These are phyloP conservation scores for Spongospora subterranea DNA, from an alignment of 208 protist species.

Conservation along the genomic window DNA sequence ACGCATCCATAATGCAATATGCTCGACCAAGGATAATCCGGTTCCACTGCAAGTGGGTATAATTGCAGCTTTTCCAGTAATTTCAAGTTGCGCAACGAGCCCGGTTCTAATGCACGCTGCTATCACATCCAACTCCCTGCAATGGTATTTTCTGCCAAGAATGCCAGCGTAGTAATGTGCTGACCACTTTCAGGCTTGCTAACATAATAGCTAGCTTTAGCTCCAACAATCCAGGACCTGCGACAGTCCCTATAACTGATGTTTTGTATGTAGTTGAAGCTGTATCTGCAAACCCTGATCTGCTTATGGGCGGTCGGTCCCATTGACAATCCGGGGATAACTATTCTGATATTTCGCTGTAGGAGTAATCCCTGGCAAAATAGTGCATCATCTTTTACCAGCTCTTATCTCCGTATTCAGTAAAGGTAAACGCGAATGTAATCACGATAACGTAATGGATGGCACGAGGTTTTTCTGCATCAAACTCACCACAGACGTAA, in stretches of 20 bases:
- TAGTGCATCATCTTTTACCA: conserved; percentile 13
- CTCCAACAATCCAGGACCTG: neutral
- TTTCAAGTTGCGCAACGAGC: conserved; percentile 12
- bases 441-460: neutral
- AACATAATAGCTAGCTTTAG: neutral
- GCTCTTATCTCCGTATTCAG: neutral
- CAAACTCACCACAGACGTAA: conserved; percentile 37
- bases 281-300: neutral
- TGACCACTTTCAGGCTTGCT: neutral
- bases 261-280: neutral
- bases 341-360: neutral
- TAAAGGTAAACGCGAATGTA: neutral
- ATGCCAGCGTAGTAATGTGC: neutral
- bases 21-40: neutral
- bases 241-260: neutral
- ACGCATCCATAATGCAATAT: neutral
- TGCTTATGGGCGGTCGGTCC: neutral
- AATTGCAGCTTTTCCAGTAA: neutral
- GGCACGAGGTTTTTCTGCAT: conserved; percentile 40
- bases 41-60: neutral
- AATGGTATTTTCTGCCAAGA: neutral
- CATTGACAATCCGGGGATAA: neutral
- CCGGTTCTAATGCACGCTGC: neutral
- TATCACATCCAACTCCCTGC: conserved; percentile 6
- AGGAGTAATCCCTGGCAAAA: conserved; percentile 27